phyloP scores from a whole-genome alignment of 805 yeast species.

The Saccharomycopsis babjevae region DNA sequence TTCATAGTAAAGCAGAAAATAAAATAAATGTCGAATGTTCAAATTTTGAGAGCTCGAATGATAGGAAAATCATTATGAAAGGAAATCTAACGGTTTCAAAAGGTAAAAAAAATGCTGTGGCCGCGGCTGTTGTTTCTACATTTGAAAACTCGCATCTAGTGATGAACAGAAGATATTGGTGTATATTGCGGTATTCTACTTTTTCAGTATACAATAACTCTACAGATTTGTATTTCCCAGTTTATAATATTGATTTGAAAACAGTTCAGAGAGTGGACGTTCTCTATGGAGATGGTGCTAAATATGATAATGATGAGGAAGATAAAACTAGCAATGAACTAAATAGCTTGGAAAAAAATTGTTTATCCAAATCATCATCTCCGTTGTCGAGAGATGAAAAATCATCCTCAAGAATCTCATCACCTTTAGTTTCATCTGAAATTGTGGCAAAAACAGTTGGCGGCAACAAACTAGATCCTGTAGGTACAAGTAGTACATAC shows the following conservation, averaged over 20 bases:
- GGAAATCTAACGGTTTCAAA: conserved; percentile 42
- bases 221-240: conserved; percentile 79
- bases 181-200: conserved; percentile 58
- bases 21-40: not conserved
- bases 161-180: conserved; percentile 53
- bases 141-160: conserved; percentile 17
- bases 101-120: not conserved
- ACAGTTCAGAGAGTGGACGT: conserved; percentile 53
- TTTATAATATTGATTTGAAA: conserved; percentile 60
- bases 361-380: not conserved
- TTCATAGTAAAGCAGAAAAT: not conserved
- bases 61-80: conserved; percentile 30
- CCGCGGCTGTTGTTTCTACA: conserved; percentile 22
- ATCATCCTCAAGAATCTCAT: not conserved
- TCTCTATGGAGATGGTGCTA: conserved; percentile 10
- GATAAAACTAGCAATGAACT: not conserved
- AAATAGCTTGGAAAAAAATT: not conserved
- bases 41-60: not conserved
- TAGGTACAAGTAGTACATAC: not conserved
- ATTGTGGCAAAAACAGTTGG: not conserved
- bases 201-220: conserved; percentile 60
- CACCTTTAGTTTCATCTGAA: not conserved
- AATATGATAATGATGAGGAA: not conserved
- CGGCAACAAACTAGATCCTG: not conserved
- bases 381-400: not conserved